These are phyloP conservation scores for Canavalia ensiformis DNA, from an alignment of 306 rosid species.

Conservation along the genomic window DNA sequence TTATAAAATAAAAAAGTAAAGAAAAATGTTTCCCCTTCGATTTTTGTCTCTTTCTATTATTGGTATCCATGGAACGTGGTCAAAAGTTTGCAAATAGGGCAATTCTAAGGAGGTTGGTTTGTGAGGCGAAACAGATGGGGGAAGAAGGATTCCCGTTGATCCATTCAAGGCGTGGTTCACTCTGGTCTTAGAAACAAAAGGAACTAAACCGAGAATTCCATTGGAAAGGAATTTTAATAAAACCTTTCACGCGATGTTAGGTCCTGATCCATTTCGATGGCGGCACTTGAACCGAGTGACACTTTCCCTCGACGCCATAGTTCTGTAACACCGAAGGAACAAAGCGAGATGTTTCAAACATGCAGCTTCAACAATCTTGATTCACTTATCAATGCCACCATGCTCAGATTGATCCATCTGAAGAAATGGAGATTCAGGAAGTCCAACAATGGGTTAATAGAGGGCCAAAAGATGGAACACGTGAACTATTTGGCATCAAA, in stretches of 20 bases:
- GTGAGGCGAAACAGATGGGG: constrained; percentile 71
- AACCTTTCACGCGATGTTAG: constrained; percentile 40
- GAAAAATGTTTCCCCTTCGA: too few species aligned
- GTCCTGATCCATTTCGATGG: constrained; percentile 82
- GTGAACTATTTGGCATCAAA: constrained; percentile 80
- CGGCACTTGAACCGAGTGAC: constrained; percentile 85
- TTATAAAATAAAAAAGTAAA: constrained; percentile 4
- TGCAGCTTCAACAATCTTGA: constrained; percentile 73
- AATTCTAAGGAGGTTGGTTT: constrained; percentile 74
- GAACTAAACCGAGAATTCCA: constrained; percentile 53
- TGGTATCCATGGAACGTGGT: constrained; percentile 84
- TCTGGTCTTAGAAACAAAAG: constrained; percentile 51
- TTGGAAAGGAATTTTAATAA: background rate
- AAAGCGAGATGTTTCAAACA: constrained; percentile 66
- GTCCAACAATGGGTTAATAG: constrained; percentile 83
- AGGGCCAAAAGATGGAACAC: constrained; percentile 84
- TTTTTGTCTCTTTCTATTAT: background rate
- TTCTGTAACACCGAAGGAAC: constrained; percentile 89
- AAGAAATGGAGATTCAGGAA: constrained; percentile 67
- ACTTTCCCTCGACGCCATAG: constrained; percentile 93
- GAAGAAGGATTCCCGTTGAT: constrained; percentile 57
- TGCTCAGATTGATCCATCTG: constrained; percentile 84
- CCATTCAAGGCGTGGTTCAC: constrained; percentile 72
- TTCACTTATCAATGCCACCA: constrained; percentile 87
- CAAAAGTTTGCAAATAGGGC: constrained; percentile 85